These are phyloP conservation scores for Lolium perenne DNA, from an alignment of 176 grass and related monocot genomes.

Conservation along the genomic window DNA sequence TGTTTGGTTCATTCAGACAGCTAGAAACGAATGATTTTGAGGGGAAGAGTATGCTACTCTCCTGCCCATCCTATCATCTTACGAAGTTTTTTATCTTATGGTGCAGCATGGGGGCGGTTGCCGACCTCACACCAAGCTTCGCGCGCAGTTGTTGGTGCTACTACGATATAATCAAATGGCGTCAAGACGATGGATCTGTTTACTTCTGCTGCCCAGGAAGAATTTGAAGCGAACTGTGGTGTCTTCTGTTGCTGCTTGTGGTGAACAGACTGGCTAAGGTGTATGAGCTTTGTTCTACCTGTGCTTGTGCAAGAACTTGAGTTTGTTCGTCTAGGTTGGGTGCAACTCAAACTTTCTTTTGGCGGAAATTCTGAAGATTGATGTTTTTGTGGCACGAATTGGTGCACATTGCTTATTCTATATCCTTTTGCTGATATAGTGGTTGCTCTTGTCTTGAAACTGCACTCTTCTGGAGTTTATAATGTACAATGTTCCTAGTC, in stretches of 20 bases:
- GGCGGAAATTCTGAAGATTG: not conserved
- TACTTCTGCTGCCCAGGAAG: not conserved
- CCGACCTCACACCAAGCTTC: not conserved
- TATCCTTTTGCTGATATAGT: not conserved
- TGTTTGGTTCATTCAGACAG: not conserved
- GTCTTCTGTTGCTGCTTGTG: not conserved
- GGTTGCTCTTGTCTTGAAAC: not conserved
- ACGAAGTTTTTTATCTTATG: not conserved
- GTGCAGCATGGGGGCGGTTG: not conserved
- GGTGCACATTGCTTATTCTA: not conserved
- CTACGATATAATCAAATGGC: not conserved
- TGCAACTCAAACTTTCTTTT: not conserved
- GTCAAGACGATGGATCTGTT: not conserved
- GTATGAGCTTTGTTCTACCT: not conserved
- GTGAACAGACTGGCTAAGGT: not conserved
- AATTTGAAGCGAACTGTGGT: not conserved
- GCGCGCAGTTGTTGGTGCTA: not conserved
- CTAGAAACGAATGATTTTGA: slow-evolving; percentile 11
- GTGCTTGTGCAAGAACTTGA: not conserved
- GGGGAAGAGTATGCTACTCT: not conserved
- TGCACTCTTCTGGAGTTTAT: not conserved
- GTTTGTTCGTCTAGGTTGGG: not conserved
- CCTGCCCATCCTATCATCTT: not conserved
- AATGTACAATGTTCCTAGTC: not conserved
- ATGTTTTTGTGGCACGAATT: not conserved